A percentile compares a stretch with the other conserved stretches of the same genome.
Evolutionary conservation across 306 rosid genomes (phyloP).

Genomic region (Cucurbita moschata): DNA sequence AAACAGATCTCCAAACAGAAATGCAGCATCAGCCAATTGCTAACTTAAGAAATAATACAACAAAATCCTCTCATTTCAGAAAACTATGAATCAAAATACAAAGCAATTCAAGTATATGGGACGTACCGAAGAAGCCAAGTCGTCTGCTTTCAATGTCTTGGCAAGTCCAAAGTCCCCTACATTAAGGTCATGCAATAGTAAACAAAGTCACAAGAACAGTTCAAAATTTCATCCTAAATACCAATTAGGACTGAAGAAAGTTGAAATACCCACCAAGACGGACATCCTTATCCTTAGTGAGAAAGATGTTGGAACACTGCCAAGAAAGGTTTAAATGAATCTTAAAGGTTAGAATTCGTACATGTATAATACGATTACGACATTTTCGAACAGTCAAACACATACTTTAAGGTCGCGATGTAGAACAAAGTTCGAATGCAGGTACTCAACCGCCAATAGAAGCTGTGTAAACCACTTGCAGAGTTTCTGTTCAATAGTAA

Average conservation of each 20-base stretch:
- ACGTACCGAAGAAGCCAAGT: conserved; percentile 95
- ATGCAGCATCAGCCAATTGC: not conserved
- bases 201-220: conserved; percentile 12
- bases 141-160: conserved; percentile 90
- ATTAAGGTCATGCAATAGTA: conserved; percentile 14
- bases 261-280: conserved; percentile 66
- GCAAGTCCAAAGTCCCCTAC: conserved; percentile 97
- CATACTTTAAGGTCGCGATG: conserved; percentile 94
- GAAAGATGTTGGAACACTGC: conserved; percentile 98
- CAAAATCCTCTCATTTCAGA: not conserved
- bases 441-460: conserved; percentile 83
- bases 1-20: not conserved
- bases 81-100: not conserved
- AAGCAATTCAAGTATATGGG: conserved; percentile 3
- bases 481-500: conserved; percentile 57
- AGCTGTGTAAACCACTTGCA: conserved; percentile 98
- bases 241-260: not conserved
- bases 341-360: not conserved
- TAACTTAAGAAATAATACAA: not conserved
- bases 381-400: conserved; percentile 2
- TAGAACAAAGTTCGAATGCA: conserved; percentile 75
- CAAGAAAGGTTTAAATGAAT: conserved; percentile 15
- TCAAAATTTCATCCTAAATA: not conserved
- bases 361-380: not conserved
- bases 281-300: conserved; percentile 88